phyloP scores from a whole-genome alignment of 2,329 filamentous ascomycete genomes.

The Hortaea werneckii region DNA sequence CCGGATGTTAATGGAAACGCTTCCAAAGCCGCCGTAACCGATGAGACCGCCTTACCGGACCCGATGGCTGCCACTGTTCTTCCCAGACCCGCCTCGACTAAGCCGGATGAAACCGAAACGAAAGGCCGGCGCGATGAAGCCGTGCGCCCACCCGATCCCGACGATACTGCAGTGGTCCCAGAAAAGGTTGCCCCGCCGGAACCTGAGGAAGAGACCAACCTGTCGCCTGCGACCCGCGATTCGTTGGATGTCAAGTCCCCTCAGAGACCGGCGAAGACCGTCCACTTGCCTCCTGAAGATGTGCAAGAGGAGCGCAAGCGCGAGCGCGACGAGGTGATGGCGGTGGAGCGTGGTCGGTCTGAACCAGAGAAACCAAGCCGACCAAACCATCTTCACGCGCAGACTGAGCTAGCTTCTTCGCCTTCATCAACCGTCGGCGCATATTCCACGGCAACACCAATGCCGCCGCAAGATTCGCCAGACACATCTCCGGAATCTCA shows the following conservation, averaged over 20 bases:
- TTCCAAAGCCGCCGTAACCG: constrained; percentile 9
- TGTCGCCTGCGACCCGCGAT: constrained; percentile 14
- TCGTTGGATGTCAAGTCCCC: constrained; percentile 14
- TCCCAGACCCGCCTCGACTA: too few relatives aligned
- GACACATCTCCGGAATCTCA: constrained; percentile 26
- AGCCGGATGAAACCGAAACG: neutral
- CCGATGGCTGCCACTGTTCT: constrained; percentile 4
- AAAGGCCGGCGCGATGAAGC: too few relatives aligned
- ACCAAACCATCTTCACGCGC: constrained; percentile 23
- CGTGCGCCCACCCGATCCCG: neutral
- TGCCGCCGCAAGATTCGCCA: constrained; percentile 42
- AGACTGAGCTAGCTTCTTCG: constrained; percentile 30
- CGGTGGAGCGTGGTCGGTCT: constrained; percentile 25
- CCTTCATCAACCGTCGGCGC: constrained; percentile 58
- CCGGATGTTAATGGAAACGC: constrained; percentile 8
- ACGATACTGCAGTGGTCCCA: constrained; percentile 5
- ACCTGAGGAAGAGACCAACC: constrained; percentile 18
- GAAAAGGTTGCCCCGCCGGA: constrained; percentile 14
- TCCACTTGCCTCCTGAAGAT: constrained; percentile 42
- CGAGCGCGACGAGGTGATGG: constrained; percentile 31
- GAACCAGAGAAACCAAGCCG: constrained; percentile 29
- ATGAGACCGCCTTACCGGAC: constrained; percentile 3
- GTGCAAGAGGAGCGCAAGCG: constrained; percentile 38
- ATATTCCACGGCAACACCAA: constrained; percentile 64
- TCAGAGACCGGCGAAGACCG: constrained; percentile 25